A percentile compares a stretch with the other conserved stretches of the same genome.
phyloP scores from a whole-genome alignment of 768 basidiomycete genomes.

The Amanita thiersii region DNA sequence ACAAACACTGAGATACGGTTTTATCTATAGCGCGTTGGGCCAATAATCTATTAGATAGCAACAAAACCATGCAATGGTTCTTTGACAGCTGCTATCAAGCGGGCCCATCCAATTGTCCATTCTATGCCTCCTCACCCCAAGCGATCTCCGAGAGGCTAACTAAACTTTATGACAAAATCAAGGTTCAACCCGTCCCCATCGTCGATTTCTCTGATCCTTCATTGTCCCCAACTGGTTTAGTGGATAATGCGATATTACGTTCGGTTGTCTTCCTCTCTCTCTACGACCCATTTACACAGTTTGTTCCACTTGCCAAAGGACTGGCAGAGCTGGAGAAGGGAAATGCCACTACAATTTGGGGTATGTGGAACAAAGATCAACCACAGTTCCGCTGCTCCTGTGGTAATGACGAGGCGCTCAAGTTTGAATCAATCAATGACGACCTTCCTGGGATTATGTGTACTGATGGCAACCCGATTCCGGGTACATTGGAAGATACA shows the following conservation, averaged over 20 bases:
- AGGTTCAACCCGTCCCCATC: slow-evolving; percentile 24
- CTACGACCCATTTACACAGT: slow-evolving; percentile 25
- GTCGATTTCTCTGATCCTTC: slow-evolving; percentile 11
- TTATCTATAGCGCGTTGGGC: slow-evolving; percentile 22
- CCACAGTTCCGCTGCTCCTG: slow-evolving; percentile 24
- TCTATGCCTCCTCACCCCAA: slow-evolving; percentile 27
- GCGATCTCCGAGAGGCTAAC: slow-evolving; percentile 27
- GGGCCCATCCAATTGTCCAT: slow-evolving; percentile 26
- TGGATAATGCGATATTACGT: slow-evolving; percentile 27
- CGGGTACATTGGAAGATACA: slow-evolving; percentile 18
- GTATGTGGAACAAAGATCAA: neutral
- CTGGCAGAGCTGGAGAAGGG: slow-evolving; percentile 26
- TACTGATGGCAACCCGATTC: slow-evolving; percentile 26
- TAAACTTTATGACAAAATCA: slow-evolving; percentile 17
- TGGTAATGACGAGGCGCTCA: slow-evolving; percentile 6
- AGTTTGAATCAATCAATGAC: slow-evolving; percentile 13
- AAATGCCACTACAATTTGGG: slow-evolving; percentile 20
- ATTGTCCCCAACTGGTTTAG: slow-evolving; percentile 29
- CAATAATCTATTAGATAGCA: slow-evolving; percentile 27
- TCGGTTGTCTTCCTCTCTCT: slow-evolving; percentile 22
- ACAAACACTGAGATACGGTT: neutral
- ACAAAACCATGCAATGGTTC: slow-evolving; percentile 26
- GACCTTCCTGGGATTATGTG: slow-evolving; percentile 18
- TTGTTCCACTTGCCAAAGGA: slow-evolving; percentile 24
- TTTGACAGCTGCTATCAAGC: slow-evolving; percentile 27